Evolutionary conservation across 495 filamentous ascomycete species (phyloP), one percentile per base, ranked within the genome.

Genomic region (Penicillium maclennaniae): DNA sequence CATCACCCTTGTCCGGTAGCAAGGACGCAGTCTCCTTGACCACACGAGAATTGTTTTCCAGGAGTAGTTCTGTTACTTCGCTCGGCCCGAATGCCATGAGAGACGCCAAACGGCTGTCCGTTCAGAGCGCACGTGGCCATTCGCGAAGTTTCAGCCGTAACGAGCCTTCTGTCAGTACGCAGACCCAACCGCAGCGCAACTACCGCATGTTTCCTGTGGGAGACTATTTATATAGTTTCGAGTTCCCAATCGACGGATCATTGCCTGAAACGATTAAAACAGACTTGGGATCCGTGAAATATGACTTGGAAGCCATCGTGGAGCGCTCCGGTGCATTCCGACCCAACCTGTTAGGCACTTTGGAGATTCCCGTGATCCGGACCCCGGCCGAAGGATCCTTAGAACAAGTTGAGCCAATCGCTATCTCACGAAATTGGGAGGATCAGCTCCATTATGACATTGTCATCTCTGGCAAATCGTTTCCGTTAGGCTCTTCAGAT

Each of bases 371-470:
- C 4, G 81, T 98, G 41, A 88, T 98, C 25, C 86, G 93, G 15
- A 85, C 92, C 1, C 93, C 93, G 0, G 85, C 92, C 16, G 91
- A 97, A 72, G 82, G 91, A 44, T 97, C 92, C 5, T 74, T 97
- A 45, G 95, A 98, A 63, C 88, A 91, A 69, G 84, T 92, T 23
- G 93, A 98, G 63, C 93, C 93, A 14, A 98, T 98, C 67, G 92
- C 92, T 19, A 97, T 98, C 61, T 96, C 89, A 47, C 79, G 93
- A 21, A 92, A 91, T 50, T 98, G 93, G 93, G 93, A 98, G 62
- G 95, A 98, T 62, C 93, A 98, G 62, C 79, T 98, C 28, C 92
- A 97, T 61, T 98, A 98, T 69, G 93, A 98, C 60, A 98, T 98
- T 54, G 89, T 97, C 60, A 96, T 98, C 54, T 97, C 92, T 4